These are phyloP conservation scores for Tetrahymena elliotti DNA, from an alignment of 73 alveolate genomes.

Conservation along the genomic window DNA sequence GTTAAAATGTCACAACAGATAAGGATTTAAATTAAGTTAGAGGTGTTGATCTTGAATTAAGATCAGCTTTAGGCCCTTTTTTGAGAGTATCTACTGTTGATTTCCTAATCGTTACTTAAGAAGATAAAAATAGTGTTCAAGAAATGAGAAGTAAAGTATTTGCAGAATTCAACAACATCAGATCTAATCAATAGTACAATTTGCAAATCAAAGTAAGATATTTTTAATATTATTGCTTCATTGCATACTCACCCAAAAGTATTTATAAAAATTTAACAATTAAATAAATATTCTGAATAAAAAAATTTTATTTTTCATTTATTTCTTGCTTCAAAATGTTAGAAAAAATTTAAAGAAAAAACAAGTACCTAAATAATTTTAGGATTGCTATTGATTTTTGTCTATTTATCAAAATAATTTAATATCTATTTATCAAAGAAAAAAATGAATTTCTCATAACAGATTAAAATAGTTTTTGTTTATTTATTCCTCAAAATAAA, in stretches of 20 bases:
- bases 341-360: no score
- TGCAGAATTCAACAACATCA: background rate
- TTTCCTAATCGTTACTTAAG: background rate
- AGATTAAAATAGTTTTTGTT: no score
- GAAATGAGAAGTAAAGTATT: background rate
- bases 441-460: no score
- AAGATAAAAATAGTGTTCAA: background rate
- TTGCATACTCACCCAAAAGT: no score
- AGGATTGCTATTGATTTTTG: no score
- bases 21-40: background rate
- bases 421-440: background rate
- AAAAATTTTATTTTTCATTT: no score
- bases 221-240: no score
- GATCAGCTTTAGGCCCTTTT: background rate
- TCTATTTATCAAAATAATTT: no score
- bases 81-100: background rate
- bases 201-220: background rate
- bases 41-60: background rate
- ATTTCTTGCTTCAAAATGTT: no score
- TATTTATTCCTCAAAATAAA: no score
- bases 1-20: background rate
- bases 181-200: background rate
- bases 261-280: no score
- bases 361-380: no score
- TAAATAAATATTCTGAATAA: background rate